Conservation (phyloP, 2,329 filamentous ascomycete species). For the Arachnopeziza araneosa region DNA sequence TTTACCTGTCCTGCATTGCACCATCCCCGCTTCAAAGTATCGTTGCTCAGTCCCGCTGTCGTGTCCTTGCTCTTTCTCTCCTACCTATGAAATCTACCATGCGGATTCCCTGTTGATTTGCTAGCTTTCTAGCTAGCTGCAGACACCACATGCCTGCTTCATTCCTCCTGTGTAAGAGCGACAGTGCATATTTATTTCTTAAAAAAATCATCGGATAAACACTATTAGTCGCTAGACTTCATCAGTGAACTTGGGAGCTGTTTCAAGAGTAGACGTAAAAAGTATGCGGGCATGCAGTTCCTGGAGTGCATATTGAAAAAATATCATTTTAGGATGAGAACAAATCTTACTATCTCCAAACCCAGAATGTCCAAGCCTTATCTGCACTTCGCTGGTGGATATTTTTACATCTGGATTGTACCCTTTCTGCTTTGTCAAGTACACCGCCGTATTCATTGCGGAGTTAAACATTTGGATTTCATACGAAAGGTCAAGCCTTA, state of each 20-base stretch:
- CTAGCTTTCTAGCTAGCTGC: background rate
- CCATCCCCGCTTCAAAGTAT: background rate
- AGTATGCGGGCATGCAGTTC: too few relatives aligned
- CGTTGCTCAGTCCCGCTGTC: background rate
- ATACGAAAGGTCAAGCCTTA: conserved; percentile 51
- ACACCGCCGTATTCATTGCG: conserved; percentile 18
- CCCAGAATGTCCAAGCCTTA: too few relatives aligned
- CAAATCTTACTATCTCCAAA: too few relatives aligned
- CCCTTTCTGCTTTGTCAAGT: conserved; percentile 27
- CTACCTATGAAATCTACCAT: background rate
- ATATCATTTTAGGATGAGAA: too few relatives aligned
- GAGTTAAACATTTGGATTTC: conserved; percentile 48
- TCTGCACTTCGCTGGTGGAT: background rate
- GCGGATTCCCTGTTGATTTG: background rate
- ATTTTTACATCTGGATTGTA: conserved; percentile 19
- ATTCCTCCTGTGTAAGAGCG: conserved; percentile 33
- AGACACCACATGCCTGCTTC: conserved; percentile 20
- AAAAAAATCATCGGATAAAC: too few relatives aligned
- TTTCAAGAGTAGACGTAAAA: too few relatives aligned
- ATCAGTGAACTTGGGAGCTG: too few relatives aligned
- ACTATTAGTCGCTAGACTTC: too few relatives aligned
- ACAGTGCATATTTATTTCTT: conserved; percentile 52
- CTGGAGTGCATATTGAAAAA: too few relatives aligned
- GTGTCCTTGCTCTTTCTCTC: background rate
- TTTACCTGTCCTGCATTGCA: background rate